Evolutionary conservation across 1,139 yeast genomes (phyloP).

Genomic region (Hansenula lynferdii): DNA sequence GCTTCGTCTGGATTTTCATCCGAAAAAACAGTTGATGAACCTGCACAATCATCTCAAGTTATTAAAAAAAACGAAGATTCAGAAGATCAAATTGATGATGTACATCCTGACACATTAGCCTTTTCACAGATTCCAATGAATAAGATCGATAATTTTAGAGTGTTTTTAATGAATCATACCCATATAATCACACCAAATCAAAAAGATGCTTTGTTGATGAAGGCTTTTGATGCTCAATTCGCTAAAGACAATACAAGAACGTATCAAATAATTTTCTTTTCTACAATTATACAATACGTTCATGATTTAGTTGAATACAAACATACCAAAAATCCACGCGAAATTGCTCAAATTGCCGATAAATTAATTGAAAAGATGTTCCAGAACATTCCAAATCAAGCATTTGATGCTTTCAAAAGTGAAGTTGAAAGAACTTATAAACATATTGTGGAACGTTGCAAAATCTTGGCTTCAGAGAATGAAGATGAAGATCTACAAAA

Average conservation of each 20-base stretch:
- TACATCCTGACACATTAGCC: slow-evolving; percentile 58
- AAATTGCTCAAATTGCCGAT: slow-evolving; percentile 52
- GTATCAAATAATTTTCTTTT: slow-evolving; percentile 68
- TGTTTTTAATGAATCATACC: slow-evolving; percentile 49
- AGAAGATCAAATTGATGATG: slow-evolving; percentile 33
- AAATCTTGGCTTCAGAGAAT: slow-evolving; percentile 44
- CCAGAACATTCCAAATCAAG: slow-evolving; percentile 47
- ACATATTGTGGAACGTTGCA: slow-evolving; percentile 75
- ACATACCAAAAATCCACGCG: slow-evolving; percentile 27
- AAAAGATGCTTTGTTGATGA: slow-evolving; percentile 90
- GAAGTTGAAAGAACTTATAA: slow-evolving; percentile 68
- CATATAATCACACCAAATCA: slow-evolving; percentile 75
- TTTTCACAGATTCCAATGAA: slow-evolving; percentile 55
- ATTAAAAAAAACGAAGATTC: slow-evolving; percentile 2
- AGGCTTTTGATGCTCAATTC: slow-evolving; percentile 81
- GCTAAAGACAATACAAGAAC: slow-evolving; percentile 50
- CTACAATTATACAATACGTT: slow-evolving; percentile 75
- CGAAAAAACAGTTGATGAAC: not conserved
- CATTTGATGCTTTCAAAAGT: slow-evolving; percentile 58
- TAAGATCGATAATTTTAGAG: slow-evolving; percentile 44
- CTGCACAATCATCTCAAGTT: not conserved
- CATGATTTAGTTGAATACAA: slow-evolving; percentile 54
- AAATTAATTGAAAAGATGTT: slow-evolving; percentile 65
- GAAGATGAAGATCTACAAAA: slow-evolving; percentile 28
- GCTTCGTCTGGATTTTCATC: not conserved